These are phyloP conservation scores for Beauveria sp. DNA, from an alignment of 2,329 filamentous ascomycete species.

Conservation along the genomic window DNA sequence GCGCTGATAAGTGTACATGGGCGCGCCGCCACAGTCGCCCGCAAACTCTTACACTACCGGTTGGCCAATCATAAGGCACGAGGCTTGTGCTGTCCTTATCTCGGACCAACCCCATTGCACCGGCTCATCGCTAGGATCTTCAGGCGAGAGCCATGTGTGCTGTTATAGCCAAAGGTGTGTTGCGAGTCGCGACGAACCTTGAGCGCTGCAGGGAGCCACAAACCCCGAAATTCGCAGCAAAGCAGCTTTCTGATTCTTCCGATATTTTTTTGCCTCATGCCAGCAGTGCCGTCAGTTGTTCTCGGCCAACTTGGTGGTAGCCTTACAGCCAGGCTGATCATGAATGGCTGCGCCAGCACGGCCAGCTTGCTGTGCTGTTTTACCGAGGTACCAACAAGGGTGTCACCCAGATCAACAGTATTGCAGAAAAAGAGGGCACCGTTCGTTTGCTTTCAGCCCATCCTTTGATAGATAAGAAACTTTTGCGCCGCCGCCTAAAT, in stretches of 20 bases:
- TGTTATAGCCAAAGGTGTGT: background rate
- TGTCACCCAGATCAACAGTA: background rate
- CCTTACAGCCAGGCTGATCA: background rate
- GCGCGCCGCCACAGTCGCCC: background rate
- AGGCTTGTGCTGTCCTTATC: conserved; percentile 6
- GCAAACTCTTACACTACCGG: background rate
- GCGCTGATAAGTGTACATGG: background rate
- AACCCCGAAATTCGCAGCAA: too few species aligned
- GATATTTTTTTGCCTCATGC: too few species aligned
- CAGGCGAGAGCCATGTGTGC: background rate
- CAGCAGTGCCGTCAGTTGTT: too few species aligned
- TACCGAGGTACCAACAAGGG: conserved; percentile 2
- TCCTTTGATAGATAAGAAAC: conserved; percentile 6
- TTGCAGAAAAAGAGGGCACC: background rate
- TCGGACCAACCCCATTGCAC: conserved; percentile 10
- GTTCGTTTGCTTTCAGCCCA: background rate
- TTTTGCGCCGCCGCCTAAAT: background rate
- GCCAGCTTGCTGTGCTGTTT: background rate
- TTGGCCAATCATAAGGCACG: conserved; percentile 4
- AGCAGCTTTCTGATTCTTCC: too few species aligned
- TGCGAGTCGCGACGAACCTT: background rate
- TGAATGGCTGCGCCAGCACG: background rate
- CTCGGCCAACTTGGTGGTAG: background rate
- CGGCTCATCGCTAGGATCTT: conserved; percentile 11
- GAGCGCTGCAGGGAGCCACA: background rate